These are phyloP conservation scores for Fusarium luffae DNA, from an alignment of 2,329 filamentous ascomycete genomes.

Conservation along the genomic window DNA sequence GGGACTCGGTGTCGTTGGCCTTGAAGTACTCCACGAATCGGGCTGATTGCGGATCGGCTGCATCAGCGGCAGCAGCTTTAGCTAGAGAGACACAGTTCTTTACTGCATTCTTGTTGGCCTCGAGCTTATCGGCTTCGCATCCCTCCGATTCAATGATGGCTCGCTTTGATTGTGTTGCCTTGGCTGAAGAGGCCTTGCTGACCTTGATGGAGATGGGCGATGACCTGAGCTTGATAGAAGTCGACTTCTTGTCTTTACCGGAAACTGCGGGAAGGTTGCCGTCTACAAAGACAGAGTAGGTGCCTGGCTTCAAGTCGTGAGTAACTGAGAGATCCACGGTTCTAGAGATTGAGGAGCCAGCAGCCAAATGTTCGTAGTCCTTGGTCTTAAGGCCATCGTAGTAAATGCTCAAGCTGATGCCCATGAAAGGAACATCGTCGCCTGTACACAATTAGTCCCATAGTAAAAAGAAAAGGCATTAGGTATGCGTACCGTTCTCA, in stretches of 20 bases:
- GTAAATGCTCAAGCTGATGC: conserved; percentile 25
- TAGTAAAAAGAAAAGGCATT: no score
- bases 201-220: conserved; percentile 9
- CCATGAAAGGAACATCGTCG: conserved; percentile 8
- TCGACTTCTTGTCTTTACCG: not conserved
- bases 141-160: not conserved
- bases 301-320: conserved; percentile 23
- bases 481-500: not conserved
- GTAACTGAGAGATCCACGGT: conserved; percentile 13
- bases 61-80: conserved; percentile 30
- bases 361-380: conserved; percentile 16
- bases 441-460: not conserved
- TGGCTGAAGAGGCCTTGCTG: conserved; percentile 9
- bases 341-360: conserved; percentile 15
- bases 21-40: conserved; percentile 41
- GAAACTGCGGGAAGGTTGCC: not conserved
- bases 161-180: not conserved
- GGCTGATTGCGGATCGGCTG: conserved; percentile 11
- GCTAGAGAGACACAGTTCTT: conserved; percentile 32
- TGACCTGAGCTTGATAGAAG: conserved; percentile 6
- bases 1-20: conserved; percentile 30
- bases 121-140: conserved; percentile 11
- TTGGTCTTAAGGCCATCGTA: conserved; percentile 20
- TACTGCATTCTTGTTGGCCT: conserved; percentile 15
- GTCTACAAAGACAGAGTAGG: conserved; percentile 25